These are phyloP conservation scores for Lentinula edodes DNA, from an alignment of 768 basidiomycete genomes.

Conservation along the genomic window DNA sequence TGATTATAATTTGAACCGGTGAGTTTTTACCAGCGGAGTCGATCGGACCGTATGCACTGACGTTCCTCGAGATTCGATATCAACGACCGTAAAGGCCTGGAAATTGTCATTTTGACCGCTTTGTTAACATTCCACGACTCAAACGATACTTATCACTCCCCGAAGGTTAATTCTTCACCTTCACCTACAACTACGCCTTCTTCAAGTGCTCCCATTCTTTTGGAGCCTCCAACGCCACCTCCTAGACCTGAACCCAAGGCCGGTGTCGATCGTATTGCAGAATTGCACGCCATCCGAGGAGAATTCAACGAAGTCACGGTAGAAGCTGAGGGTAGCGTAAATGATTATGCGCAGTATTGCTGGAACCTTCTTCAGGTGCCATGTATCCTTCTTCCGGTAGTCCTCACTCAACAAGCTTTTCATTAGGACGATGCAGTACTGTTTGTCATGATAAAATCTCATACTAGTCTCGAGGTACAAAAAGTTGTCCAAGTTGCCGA, in stretches of 20 bases:
- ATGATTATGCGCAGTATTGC: slow-evolving; percentile 70
- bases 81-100: slow-evolving; percentile 78
- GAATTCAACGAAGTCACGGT: slow-evolving; percentile 75
- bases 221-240: slow-evolving; percentile 35
- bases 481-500: slow-evolving; percentile 81
- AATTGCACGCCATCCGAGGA: slow-evolving; percentile 60
- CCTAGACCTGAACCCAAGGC: slow-evolving; percentile 61
- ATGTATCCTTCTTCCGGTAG: slow-evolving; percentile 1
- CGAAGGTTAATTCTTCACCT: slow-evolving; percentile 10
- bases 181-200: neutral
- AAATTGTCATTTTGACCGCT: slow-evolving; percentile 73
- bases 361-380: slow-evolving; percentile 55
- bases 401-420: neutral
- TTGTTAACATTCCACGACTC: slow-evolving; percentile 74
- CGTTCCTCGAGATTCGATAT: slow-evolving; percentile 63
- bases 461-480: slow-evolving; percentile 56
- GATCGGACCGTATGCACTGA: neutral
- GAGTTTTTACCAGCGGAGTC: slow-evolving; percentile 8
- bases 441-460: slow-evolving; percentile 69
- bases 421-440: slow-evolving; percentile 73
- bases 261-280: slow-evolving; percentile 64
- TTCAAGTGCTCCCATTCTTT: neutral
- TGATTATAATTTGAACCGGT: slow-evolving; percentile 84
- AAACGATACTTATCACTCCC: slow-evolving; percentile 49
- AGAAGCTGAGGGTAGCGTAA: slow-evolving; percentile 54